A percentile compares a stretch with the other conserved stretches of the same genome.
These are phyloP conservation scores for Triticum turgidum DNA, from an alignment of 176 grass and related monocot species.

Conservation along the genomic window DNA sequence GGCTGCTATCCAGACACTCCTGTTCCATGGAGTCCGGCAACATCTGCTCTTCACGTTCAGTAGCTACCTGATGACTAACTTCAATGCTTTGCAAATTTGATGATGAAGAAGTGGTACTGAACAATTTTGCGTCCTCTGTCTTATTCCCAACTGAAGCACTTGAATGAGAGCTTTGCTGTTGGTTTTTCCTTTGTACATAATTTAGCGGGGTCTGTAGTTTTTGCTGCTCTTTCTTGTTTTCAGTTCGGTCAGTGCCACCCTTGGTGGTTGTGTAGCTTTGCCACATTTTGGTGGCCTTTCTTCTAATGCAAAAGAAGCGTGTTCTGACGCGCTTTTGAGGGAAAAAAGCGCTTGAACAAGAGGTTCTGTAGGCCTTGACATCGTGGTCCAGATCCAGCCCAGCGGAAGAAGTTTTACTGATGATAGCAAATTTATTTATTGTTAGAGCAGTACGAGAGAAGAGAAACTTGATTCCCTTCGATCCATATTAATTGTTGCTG, in stretches of 20 bases:
- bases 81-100: constrained; percentile 6
- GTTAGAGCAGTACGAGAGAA: neutral
- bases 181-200: neutral
- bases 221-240: neutral
- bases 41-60: constrained; percentile 27
- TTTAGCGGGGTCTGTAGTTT: neutral
- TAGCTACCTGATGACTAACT: constrained; percentile 25
- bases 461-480: neutral
- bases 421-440: neutral
- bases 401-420: constrained; percentile 19
- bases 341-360: constrained; percentile 3
- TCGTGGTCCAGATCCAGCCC: constrained; percentile 17
- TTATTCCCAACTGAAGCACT: constrained; percentile 7
- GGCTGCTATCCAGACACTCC: constrained; percentile 37
- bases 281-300: neutral
- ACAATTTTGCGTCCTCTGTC: constrained; percentile 30
- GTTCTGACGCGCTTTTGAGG: neutral
- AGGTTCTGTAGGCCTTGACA: constrained; percentile 15
- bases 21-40: constrained; percentile 37
- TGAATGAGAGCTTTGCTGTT: neutral
- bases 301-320: neutral
- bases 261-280: neutral
- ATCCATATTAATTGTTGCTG: too few species aligned
- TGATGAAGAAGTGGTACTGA: neutral
- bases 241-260: neutral